A percentile compares a stretch with the other conserved stretches of the same genome.
Conservation (phyloP, 768 basidiomycete genomes). For the Mycena maculata region DNA sequence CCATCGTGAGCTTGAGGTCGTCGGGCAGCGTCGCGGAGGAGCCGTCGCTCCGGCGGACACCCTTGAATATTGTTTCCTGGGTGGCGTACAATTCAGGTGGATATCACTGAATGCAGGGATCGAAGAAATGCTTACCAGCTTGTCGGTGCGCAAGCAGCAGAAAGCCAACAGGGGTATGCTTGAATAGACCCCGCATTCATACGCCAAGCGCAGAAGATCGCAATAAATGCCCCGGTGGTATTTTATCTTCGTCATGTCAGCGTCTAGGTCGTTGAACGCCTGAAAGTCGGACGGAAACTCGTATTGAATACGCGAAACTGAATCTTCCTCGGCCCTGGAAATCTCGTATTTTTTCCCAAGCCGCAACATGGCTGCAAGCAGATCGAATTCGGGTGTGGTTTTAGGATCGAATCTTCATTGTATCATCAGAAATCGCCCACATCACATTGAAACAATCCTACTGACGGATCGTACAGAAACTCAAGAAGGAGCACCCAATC, state of each 20-base stretch:
- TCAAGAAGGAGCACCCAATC: not conserved
- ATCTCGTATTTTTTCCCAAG: conserved; percentile 31
- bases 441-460: not conserved
- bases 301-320: conserved; percentile 9
- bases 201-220: not conserved
- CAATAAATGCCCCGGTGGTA: not conserved
- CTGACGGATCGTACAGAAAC: conserved; percentile 6
- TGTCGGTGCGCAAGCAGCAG: not conserved
- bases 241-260: not conserved
- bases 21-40: not conserved
- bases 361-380: conserved; percentile 18
- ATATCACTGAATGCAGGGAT: not conserved
- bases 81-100: not conserved
- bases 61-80: not conserved
- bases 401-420: not conserved
- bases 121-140: not conserved
- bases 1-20: not conserved
- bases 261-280: not conserved
- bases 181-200: not conserved
- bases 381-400: not conserved
- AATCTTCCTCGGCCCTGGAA: not conserved
- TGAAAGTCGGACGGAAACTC: conserved; percentile 22
- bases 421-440: not conserved
- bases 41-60: not conserved
- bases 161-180: not conserved